A percentile compares a stretch with the other conserved stretches of the same genome.
phyloP scores from a whole-genome alignment of 1,284 basidiomycete species.

The Inonotus hispidus region DNA sequence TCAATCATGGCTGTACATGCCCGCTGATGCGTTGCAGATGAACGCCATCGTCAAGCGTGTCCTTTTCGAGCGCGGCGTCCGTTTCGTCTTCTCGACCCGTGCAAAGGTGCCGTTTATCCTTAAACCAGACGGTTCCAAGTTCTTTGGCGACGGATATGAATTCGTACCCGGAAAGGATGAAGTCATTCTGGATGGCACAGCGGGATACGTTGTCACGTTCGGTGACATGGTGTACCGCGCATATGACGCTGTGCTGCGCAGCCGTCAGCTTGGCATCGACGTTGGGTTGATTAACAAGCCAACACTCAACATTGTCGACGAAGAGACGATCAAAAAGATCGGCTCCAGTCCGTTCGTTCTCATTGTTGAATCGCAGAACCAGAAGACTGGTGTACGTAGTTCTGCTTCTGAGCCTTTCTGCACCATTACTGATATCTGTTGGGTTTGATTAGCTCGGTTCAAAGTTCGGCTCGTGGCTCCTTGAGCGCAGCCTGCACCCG shows the following conservation, averaged over 20 bases:
- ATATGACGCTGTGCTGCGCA: conserved; percentile 72
- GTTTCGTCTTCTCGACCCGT: conserved; percentile 83
- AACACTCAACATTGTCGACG: conserved; percentile 77
- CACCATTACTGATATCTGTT: conserved; percentile 3
- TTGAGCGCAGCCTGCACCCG: conserved; percentile 74
- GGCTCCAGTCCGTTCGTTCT: conserved; percentile 72
- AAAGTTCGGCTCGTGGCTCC: conserved; percentile 77
- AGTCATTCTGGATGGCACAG: conserved; percentile 60
- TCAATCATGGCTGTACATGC: conserved; percentile 79
- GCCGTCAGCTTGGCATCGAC: conserved; percentile 64
- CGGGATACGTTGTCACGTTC: conserved; percentile 73
- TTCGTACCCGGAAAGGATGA: conserved; percentile 83
- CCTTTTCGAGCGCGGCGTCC: conserved; percentile 75
- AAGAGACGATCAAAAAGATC: conserved; percentile 65
- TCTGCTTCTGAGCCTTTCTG: not conserved
- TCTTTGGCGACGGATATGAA: conserved; percentile 67
- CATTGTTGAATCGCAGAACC: conserved; percentile 80
- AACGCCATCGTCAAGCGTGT: conserved; percentile 66
- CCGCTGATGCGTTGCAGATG: conserved; percentile 79
- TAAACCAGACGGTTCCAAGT: conserved; percentile 64
- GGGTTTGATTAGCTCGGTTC: conserved; percentile 56
- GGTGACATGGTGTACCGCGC: conserved; percentile 81
- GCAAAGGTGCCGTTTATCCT: conserved; percentile 83
- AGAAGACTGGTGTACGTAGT: conserved; percentile 71
- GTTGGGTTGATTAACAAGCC: conserved; percentile 83